Conservation (phyloP, 2,329 filamentous ascomycete genomes). For the Fusarium goolgardi region DNA sequence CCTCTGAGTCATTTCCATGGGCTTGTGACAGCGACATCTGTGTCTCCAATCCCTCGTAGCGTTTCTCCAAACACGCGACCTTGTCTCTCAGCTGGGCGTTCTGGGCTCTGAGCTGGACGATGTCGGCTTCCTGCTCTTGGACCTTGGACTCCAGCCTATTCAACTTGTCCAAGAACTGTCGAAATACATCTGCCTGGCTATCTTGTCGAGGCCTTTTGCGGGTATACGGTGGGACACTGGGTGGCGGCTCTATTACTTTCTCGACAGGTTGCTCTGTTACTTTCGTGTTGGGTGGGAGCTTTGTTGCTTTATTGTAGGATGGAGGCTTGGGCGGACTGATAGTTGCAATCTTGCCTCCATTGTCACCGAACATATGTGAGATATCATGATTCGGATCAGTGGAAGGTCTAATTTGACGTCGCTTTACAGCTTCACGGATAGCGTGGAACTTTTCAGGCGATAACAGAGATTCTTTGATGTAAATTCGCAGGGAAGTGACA, state of each 20-base stretch:
- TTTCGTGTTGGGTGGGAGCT: neutral
- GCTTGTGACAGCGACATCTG: neutral
- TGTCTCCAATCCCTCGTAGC: constrained; percentile 1
- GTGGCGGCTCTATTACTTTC: neutral
- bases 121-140: constrained; percentile 9
- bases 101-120: constrained; percentile 4
- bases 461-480: neutral
- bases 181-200: constrained; percentile 4
- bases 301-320: constrained; percentile 9
- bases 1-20: constrained; percentile 7
- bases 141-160: constrained; percentile 20
- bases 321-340: constrained; percentile 2
- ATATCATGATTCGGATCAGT: constrained; percentile 2
- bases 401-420: constrained; percentile 6
- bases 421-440: neutral
- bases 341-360: constrained; percentile 6
- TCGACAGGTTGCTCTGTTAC: neutral
- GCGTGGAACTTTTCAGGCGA: neutral
- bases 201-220: constrained; percentile 22
- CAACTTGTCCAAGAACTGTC: constrained; percentile 18
- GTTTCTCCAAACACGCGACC: constrained; percentile 5
- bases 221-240: neutral
- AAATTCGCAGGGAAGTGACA: neutral
- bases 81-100: constrained; percentile 6
- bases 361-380: constrained; percentile 9